Base-by-base conservation (phyloP, 768 basidiomycete species). In the Boletus pseudo-olivaceus region DNA sequence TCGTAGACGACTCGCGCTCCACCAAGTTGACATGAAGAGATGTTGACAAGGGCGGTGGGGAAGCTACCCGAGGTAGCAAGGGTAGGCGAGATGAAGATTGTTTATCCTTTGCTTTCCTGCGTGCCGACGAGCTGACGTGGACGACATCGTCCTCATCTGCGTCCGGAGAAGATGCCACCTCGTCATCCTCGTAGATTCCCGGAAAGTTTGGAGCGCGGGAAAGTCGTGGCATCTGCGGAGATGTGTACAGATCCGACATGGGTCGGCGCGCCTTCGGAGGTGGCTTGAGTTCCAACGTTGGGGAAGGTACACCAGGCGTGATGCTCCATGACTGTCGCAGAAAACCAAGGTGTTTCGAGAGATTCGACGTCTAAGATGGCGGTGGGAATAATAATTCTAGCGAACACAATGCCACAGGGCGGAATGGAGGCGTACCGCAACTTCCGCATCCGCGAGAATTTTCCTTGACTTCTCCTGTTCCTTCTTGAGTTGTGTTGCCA, bases 391-490 rank as follows among this genome's bases (percentile, higher is more conserved):
- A 39, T 57, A 42, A 54, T 23, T 33, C 53, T 43, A 55, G 37
- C 47, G 33, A 59, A 58, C 39, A 14, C 27, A 39, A 57, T 56
- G 57, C 47, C 58, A 70, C 60, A 53, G 47, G 38, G 47, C 43
- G 51, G 42, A 50, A 47, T 20, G 53, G 50, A 66, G 76, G 63
- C 77, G 64, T 73, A 91, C 90, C 60, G 87, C 88, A 55, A 79
- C 73, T 68, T 91, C 90, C 38, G 88, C 80, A 62, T 91, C 88
- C 11, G 78, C 75, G 63, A 92, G 75, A 57, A 93, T 70, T 66
- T 81, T 84, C 62, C 80, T 76, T 17, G 87, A 87, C 70, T 84
- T 90, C 69, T 88, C 88, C 48, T 82, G 82, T 68, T 92, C 90
- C 64, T 82, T 83, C 75, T 88, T 90, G 55, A 93, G 81, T 66